Evolutionary conservation across 2,329 filamentous ascomycete species (phyloP), one percentile per base, ranked within the genome.

Genomic region (Xylariaceae sp.): DNA sequence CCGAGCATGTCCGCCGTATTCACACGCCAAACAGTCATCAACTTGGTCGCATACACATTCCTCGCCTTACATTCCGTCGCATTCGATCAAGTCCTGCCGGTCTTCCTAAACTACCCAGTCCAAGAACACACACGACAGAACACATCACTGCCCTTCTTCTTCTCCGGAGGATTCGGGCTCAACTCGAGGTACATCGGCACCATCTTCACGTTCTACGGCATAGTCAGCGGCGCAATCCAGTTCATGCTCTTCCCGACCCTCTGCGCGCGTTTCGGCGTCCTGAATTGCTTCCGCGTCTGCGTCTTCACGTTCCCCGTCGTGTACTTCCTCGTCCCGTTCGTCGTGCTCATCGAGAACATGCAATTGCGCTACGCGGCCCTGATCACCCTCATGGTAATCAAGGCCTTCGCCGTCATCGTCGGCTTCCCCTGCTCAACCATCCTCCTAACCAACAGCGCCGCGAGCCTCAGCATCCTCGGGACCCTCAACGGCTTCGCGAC

Each of bases 401-500:
- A 95, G 69, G 86, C 87, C 9, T 79, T 88, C 51, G 82, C 80
- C 37, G 84, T 85, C 55, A 94, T 95, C 59, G 86, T 96, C 65
- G 87, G 87, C 0, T 96, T 96, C 68, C 92, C 94, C 0, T 94
- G 89, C 65, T 86, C 82, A 22, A 95, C 89, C 5, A 96, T 97
- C 62, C 77, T 97, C 45, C 80, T 97, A 36, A 96, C 92, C 26
- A 96, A 96, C 71, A 89, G 86, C 9, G 90, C 90, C 4, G 72
- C 78, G 1, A 91, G 86, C 51, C 74, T 96, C 15, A 76, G 80
- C 41, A 81, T 95, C 9, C 79, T 97, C 5, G 92, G 91, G 1
- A 96, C 92, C 0, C 74, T 97, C 51, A 97, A 97, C 65, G 94
- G 92, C 2, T 84, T 96, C 57, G 92, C 90, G 0, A 96, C 92